These are phyloP conservation scores for Lentinula edodes DNA, from an alignment of 768 basidiomycete genomes.

Conservation along the genomic window DNA sequence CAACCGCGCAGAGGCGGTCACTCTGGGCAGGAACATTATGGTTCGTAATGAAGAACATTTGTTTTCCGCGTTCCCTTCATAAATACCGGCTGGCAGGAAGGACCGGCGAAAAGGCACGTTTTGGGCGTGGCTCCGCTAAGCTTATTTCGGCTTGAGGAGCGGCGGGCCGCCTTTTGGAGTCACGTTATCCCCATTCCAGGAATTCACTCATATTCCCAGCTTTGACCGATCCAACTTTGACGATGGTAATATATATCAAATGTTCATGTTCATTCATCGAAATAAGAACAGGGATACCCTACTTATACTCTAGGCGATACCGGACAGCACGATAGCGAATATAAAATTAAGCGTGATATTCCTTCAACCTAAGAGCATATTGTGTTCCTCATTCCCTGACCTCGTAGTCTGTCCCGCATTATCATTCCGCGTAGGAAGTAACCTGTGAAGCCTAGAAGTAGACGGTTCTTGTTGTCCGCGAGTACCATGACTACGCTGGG, in stretches of 20 bases:
- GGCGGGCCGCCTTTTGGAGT: no score
- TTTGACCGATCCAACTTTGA: neutral
- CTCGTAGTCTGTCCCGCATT: constrained; percentile 2
- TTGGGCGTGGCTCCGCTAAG: no score
- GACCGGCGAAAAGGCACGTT: neutral
- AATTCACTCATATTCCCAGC: neutral
- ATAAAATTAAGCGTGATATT: neutral
- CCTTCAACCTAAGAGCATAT: constrained; percentile 6
- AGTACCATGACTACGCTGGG: constrained; percentile 1
- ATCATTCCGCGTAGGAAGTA: constrained; percentile 5
- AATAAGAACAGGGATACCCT: neutral
- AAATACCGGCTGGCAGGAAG: neutral
- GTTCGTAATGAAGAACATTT: neutral
- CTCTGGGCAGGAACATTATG: constrained; percentile 4
- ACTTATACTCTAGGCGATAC: neutral
- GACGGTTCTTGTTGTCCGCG: neutral
- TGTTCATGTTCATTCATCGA: neutral
- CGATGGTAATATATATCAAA: neutral
- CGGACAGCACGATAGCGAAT: neutral
- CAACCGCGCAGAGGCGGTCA: constrained; percentile 3
- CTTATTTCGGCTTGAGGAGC: no score
- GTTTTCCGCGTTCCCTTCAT: neutral
- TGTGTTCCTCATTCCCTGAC: constrained; percentile 1
- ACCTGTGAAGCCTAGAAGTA: neutral
- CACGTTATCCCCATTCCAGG: neutral